Percentiles rank a stretch among this genome's conserved stretches.
Evolutionary conservation across 2,329 filamentous ascomycete species (phyloP).

Genomic region (Claviceps digitariae): DNA sequence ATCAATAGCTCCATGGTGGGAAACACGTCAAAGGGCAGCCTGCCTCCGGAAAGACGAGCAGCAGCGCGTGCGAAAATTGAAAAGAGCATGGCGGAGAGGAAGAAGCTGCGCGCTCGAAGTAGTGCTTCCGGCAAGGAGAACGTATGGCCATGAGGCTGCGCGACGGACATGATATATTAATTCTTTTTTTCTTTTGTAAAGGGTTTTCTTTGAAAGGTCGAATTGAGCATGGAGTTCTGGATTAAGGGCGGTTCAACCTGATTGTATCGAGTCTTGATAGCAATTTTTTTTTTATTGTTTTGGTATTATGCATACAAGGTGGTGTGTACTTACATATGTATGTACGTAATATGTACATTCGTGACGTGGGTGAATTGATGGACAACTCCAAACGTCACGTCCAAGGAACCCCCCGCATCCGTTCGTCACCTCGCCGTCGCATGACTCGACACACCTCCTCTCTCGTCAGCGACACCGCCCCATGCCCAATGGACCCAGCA

Average conservation of each 20-base stretch:
- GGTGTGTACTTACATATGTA: background rate
- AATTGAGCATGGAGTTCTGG: constrained; percentile 13
- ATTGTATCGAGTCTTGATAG: background rate
- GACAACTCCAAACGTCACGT: background rate
- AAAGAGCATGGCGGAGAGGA: constrained; percentile 38
- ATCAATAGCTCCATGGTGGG: constrained; percentile 16
- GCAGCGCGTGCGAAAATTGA: constrained; percentile 42
- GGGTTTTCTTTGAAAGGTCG: background rate
- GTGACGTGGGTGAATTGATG: background rate
- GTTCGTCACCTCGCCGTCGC: background rate
- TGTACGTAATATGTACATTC: too few species aligned
- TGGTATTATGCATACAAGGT: background rate
- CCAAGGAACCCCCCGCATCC: too few species aligned
- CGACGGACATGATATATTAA: background rate
- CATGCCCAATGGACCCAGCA: constrained; percentile 19
- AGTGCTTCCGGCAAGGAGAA: constrained; percentile 37
- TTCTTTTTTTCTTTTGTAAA: background rate
- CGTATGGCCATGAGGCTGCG: constrained; percentile 20
- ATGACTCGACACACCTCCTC: background rate
- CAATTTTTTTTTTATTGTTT: background rate
- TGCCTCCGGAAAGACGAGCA: constrained; percentile 37
- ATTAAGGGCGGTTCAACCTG: background rate
- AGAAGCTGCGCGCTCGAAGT: constrained; percentile 18
- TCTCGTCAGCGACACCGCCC: constrained; percentile 4
- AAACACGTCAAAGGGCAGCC: constrained; percentile 27